A percentile compares a stretch with the other conserved stretches of the same genome.
These are phyloP conservation scores for Calonectria hawksworthii DNA, from an alignment of 2,329 filamentous ascomycete genomes.

Conservation along the genomic window DNA sequence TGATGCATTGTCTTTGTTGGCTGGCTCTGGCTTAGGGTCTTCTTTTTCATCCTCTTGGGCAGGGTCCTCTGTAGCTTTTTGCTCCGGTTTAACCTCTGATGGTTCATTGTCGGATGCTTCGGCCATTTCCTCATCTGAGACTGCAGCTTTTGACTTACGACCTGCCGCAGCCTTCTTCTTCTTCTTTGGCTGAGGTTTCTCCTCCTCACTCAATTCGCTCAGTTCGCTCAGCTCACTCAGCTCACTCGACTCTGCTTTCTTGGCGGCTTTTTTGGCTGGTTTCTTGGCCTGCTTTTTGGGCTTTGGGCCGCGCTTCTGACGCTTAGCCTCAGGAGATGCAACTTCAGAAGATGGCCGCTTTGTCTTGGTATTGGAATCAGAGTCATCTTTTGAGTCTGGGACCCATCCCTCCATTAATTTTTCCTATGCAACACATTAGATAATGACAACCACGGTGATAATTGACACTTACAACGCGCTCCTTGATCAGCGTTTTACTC, in stretches of 20 bases:
- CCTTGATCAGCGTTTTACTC: slow-evolving; percentile 71
- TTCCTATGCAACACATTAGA: slow-evolving; percentile 42
- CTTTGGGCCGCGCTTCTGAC: slow-evolving; percentile 52
- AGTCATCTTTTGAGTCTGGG: slow-evolving; percentile 43
- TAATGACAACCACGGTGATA: background rate
- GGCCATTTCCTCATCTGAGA: slow-evolving; percentile 47
- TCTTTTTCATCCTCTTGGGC: slow-evolving; percentile 1
- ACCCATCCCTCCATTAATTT: slow-evolving; percentile 55
- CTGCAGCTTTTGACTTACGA: slow-evolving; percentile 38
- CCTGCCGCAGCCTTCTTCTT: slow-evolving; percentile 34
- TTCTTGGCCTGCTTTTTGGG: slow-evolving; percentile 49
- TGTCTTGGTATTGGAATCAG: slow-evolving; percentile 43
- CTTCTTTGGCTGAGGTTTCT: slow-evolving; percentile 41
- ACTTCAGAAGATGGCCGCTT: slow-evolving; percentile 54
- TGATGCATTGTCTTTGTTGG: slow-evolving; percentile 5
- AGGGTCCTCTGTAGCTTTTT: slow-evolving; percentile 12
- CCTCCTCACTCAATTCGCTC: slow-evolving; percentile 42
- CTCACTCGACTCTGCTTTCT: slow-evolving; percentile 39
- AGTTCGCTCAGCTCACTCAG: slow-evolving; percentile 40
- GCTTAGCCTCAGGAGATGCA: slow-evolving; percentile 56
- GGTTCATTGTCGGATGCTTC: slow-evolving; percentile 34
- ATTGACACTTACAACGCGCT: slow-evolving; percentile 62
- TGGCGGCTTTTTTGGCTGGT: slow-evolving; percentile 43
- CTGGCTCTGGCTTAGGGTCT: background rate
- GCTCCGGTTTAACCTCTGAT: slow-evolving; percentile 23